These are phyloP conservation scores for Aegilops bicornis DNA, from an alignment of 176 grass and related monocot species.

Conservation along the genomic window DNA sequence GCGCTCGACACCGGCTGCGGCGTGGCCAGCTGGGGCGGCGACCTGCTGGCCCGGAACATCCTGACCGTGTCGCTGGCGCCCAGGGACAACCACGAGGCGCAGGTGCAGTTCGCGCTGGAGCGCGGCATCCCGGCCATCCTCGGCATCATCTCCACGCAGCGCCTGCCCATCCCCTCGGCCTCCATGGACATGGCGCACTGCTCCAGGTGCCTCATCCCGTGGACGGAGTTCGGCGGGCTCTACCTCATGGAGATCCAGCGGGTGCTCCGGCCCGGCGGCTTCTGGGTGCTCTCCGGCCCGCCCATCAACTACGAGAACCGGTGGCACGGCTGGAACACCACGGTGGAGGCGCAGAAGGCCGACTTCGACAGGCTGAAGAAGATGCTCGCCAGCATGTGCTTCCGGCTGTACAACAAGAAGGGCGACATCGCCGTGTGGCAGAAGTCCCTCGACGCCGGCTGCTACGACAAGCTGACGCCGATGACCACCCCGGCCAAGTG, in stretches of 20 bases:
- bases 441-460: constrained; percentile 54
- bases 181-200: constrained; percentile 95
- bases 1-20: constrained; percentile 95
- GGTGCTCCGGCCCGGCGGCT: constrained; percentile 79
- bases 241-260: constrained; percentile 87
- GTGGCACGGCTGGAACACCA: constrained; percentile 98
- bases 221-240: constrained; percentile 87
- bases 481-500: constrained; percentile 68
- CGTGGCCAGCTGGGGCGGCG: constrained; percentile 93
- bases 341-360: constrained; percentile 71
- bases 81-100: constrained; percentile 94
- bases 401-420: constrained; percentile 79
- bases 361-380: constrained; percentile 68
- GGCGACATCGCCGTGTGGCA: constrained; percentile 97
- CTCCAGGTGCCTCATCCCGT: constrained; percentile 87
- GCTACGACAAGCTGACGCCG: constrained; percentile 74
- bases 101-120: constrained; percentile 99
- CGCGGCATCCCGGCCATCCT: constrained; percentile 94
- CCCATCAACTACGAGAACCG: constrained; percentile 94
- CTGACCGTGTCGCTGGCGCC: constrained; percentile 86
- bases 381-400: constrained; percentile 78
- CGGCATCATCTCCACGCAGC: constrained; percentile 92
- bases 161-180: constrained; percentile 71
- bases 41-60: constrained; percentile 72
- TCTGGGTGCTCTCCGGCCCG: constrained; percentile 93